A percentile compares a stretch with the other conserved stretches of the same genome.
Conservation (phyloP, 1,139 yeast species). For the Dujonia santamariae region DNA sequence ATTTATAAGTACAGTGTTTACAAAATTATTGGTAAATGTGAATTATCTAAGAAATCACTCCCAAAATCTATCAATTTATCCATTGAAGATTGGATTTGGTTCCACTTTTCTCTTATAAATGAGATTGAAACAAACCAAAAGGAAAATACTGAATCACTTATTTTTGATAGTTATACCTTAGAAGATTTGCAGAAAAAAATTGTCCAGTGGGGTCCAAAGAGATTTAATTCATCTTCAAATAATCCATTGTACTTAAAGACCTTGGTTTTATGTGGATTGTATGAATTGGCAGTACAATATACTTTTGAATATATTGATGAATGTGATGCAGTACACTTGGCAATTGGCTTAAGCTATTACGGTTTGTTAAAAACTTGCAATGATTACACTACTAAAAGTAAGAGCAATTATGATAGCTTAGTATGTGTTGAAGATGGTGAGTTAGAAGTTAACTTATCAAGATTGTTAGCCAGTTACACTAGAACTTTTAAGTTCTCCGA, state of each 20-base stretch:
- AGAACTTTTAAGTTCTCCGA: slow-evolving; percentile 80
- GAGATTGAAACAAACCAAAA: slow-evolving; percentile 38
- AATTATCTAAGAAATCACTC: slow-evolving; percentile 68
- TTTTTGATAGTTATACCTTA: slow-evolving; percentile 71
- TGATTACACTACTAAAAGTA: slow-evolving; percentile 23
- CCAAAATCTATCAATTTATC: slow-evolving; percentile 71
- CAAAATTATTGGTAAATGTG: slow-evolving; percentile 91
- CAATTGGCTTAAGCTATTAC: slow-evolving; percentile 75
- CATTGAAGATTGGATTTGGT: slow-evolving; percentile 97
- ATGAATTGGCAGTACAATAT: slow-evolving; percentile 77
- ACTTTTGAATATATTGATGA: slow-evolving; percentile 62
- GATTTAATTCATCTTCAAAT: slow-evolving; percentile 63
- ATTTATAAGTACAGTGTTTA: slow-evolving; percentile 90
- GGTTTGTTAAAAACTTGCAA: slow-evolving; percentile 56
- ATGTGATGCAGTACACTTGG: slow-evolving; percentile 86
- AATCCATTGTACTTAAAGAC: slow-evolving; percentile 78
- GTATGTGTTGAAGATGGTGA: slow-evolving; percentile 30
- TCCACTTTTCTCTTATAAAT: slow-evolving; percentile 73
- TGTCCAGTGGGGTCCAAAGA: slow-evolving; percentile 67
- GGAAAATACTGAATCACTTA: slow-evolving; percentile 22
- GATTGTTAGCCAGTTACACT: slow-evolving; percentile 68
- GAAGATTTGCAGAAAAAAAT: slow-evolving; percentile 72
- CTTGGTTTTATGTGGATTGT: slow-evolving; percentile 72
- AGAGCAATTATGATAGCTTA: slow-evolving; percentile 30
- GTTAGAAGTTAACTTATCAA: slow-evolving; percentile 53